phyloP scores from a whole-genome alignment of 352 stramenopile genomes.

The Phytophthora capsici region DNA sequence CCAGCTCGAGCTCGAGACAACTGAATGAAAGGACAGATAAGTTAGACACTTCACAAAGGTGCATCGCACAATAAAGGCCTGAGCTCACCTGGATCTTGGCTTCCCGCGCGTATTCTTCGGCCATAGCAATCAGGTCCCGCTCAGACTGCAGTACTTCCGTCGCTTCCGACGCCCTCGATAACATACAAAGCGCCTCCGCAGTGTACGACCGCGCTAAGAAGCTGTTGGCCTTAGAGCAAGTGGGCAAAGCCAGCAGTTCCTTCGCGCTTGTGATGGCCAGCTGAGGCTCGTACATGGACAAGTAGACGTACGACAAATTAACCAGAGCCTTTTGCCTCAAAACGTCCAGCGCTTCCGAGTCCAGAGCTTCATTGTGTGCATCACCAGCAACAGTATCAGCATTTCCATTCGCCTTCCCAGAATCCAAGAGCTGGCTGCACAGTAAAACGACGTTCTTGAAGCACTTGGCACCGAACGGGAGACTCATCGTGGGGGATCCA shows the following conservation, averaged over 20 bases:
- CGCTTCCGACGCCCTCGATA: constrained; percentile 84
- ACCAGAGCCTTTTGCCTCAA: constrained; percentile 87
- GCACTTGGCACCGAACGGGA: constrained; percentile 87
- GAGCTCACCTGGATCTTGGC: constrained; percentile 67
- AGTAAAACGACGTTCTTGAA: constrained; percentile 90
- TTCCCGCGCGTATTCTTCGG: constrained; percentile 82
- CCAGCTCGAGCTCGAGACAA: constrained; percentile 69
- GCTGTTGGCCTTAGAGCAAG: constrained; percentile 77
- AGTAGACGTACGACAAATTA: constrained; percentile 91
- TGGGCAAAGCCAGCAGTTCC: constrained; percentile 71
- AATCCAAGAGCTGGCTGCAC: constrained; percentile 77
- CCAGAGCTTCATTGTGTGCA: constrained; percentile 40
- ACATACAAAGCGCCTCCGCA: constrained; percentile 90
- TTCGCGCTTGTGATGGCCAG: constrained; percentile 85
- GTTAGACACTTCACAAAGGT: neutral
- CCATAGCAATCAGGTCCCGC: constrained; percentile 74
- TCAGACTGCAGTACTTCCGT: constrained; percentile 76
- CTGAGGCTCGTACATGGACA: constrained; percentile 92
- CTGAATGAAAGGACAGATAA: constrained; percentile 22
- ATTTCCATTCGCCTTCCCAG: constrained; percentile 41
- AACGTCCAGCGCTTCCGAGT: constrained; percentile 65
- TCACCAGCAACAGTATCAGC: constrained; percentile 12
- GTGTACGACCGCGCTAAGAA: constrained; percentile 88
- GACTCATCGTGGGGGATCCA: constrained; percentile 75
- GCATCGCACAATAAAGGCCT: neutral